Conservation (phyloP, 129 eudicot genomes). For the Ambrosia artemisiifolia region DNA sequence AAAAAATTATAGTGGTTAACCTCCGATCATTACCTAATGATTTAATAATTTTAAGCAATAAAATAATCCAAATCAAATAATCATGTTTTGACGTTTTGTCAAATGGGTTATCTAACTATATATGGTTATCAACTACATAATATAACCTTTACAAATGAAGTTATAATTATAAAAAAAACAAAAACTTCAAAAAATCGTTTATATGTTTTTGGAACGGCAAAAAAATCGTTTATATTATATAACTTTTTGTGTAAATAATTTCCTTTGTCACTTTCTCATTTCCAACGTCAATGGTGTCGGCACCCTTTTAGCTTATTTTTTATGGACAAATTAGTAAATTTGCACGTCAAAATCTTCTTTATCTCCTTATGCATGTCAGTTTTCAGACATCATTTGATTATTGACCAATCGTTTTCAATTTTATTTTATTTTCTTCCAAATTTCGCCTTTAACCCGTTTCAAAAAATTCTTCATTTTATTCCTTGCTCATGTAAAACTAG, state of each 20-base stretch:
- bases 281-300: slow-evolving; percentile 9
- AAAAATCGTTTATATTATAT: not conserved
- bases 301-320: not conserved
- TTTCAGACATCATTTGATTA: not conserved
- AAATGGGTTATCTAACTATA: no score
- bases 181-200: not conserved
- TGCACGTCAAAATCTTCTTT: not conserved
- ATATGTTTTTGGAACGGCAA: no score
- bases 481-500: no score
- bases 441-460: not conserved
- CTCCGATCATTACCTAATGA: no score
- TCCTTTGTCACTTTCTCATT: slow-evolving; percentile 5
- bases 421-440: not conserved
- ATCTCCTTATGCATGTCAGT: not conserved
- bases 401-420: slow-evolving; percentile 12
- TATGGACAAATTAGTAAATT: not conserved
- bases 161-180: not conserved
- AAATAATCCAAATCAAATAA: no score
- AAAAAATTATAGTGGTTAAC: no score
- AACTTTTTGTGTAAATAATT: not conserved
- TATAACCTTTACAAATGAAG: not conserved
- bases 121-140: no score
- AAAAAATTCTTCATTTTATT: no score
- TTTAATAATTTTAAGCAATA: no score
- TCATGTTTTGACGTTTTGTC: no score